Evolutionary conservation across 805 yeast species (phyloP), one percentile per base, ranked within the genome.

Genomic region (Candida gorgasii): DNA sequence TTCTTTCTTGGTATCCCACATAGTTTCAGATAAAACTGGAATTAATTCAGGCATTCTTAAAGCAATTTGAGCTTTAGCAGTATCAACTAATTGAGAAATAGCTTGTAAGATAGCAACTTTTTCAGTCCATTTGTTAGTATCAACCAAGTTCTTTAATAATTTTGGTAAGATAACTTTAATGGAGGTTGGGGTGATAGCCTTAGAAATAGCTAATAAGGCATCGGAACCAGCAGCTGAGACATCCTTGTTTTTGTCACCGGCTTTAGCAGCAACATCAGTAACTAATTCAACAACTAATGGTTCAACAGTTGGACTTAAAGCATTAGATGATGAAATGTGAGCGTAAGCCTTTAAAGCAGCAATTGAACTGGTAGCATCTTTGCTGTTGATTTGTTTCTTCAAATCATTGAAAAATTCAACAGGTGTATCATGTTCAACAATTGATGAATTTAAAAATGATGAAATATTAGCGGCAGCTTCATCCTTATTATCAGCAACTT

Each of bases 1-100:
- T 67, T 93, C 98, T 75, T 80, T 79, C 84, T 93, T 93, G 75
- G 99, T 93, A 76, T 93, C 99, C 99, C 99, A 93, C 98, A 93
- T 93, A 63, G 97, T 89, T 80, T 93, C 99, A 60, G 99, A 93
- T 63, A 93, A 78, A 57, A 85, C 93, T 73, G 99, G 99, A 63
- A 93, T 92, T 71, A 93, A 83, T 80, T 93, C 98, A 64, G 98
- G 96, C 98, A 93, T 93, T 82, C 99, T 89, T 64, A 93, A 81
- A 59, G 99, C 96, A 58, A 93, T 78, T 80, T 90, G 99, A 61
- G 75, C 86, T 74, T 90, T 92, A 60, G 99, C 97, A 58, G 89
- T 79, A 67, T 88, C 95, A 60, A 93, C 99, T 64, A 92, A 78
- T 57, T 81, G 80, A 54, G 96, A 73, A 63, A 93, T 76, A 61